Conservation (phyloP, 495 filamentous ascomycete genomes). For the Podospora comata region DNA sequence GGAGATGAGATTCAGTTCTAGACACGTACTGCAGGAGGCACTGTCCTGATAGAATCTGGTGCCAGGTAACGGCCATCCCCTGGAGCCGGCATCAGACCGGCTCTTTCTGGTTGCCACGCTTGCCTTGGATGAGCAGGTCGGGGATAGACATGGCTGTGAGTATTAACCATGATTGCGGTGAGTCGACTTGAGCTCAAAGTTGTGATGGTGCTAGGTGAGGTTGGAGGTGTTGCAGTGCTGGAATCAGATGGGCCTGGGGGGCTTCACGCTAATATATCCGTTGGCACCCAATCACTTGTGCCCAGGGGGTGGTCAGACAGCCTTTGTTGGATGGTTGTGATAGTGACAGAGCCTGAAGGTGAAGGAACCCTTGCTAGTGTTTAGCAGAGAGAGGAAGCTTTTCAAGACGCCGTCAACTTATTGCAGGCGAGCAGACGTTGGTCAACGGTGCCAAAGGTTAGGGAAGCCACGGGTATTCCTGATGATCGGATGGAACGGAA, state of each 20-base stretch:
- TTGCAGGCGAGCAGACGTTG: not conserved
- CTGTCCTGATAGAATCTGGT: slow-evolving; percentile 14
- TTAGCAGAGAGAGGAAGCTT: not conserved
- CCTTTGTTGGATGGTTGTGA: not conserved
- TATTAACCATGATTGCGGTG: slow-evolving; percentile 21
- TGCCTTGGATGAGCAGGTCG: not conserved
- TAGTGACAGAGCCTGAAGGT: too few relatives aligned
- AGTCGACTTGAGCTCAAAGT: not conserved
- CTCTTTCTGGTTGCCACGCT: slow-evolving; percentile 27
- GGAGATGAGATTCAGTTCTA: not conserved
- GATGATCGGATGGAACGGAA: slow-evolving; percentile 11
- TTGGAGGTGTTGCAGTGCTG: not conserved
- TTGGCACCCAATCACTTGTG: not conserved
- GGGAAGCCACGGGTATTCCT: not conserved
- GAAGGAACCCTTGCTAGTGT: too few relatives aligned
- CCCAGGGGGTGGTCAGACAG: not conserved
- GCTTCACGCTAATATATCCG: not conserved
- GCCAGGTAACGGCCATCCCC: slow-evolving; percentile 22
- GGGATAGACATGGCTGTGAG: not conserved
- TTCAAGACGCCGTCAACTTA: not conserved
- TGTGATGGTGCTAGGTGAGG: not conserved
- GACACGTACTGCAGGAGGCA: slow-evolving; percentile 24
- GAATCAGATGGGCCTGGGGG: not conserved
- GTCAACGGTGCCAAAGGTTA: not conserved
- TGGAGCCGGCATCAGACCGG: slow-evolving; percentile 11